phyloP scores from a whole-genome alignment of 1,284 basidiomycete species.

The Volvariella volvacea region DNA sequence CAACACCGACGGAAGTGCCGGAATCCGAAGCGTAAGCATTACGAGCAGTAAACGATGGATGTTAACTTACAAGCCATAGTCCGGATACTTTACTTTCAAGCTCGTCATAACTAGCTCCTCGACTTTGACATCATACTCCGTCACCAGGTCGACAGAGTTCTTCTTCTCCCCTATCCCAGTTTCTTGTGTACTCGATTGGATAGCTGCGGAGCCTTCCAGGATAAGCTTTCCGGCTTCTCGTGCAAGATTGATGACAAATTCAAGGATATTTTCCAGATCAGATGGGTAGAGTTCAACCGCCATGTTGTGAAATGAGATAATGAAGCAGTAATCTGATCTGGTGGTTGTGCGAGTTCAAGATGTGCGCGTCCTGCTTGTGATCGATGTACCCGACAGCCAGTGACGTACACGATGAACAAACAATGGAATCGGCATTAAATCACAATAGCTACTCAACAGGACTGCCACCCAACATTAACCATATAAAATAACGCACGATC shows the following conservation, averaged over 20 bases:
- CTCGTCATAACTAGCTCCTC: constrained; percentile 79
- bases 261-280: constrained; percentile 63
- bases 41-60: too few species aligned
- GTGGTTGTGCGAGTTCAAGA: too few species aligned
- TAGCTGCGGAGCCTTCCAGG: constrained; percentile 67
- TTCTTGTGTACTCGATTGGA: constrained; percentile 44
- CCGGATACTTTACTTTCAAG: constrained; percentile 65
- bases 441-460: too few species aligned
- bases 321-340: too few species aligned
- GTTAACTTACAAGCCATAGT: constrained; percentile 84
- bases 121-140: constrained; percentile 91
- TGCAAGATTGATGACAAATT: constrained; percentile 72
- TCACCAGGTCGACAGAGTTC: constrained; percentile 93
- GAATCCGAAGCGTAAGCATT: constrained; percentile 3
- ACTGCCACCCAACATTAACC: not conserved
- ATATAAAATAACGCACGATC: too few species aligned
- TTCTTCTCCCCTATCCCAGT: constrained; percentile 75
- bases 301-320: too few species aligned
- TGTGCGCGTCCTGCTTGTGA: too few species aligned
- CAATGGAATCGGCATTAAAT: too few species aligned
- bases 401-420: too few species aligned
- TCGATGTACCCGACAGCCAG: too few species aligned
- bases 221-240: constrained; percentile 66
- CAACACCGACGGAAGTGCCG: constrained; percentile 5
- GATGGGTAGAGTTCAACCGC: constrained; percentile 24